phyloP scores from a whole-genome alignment of 257 asterid species.

The Hygrophila difformis region DNA sequence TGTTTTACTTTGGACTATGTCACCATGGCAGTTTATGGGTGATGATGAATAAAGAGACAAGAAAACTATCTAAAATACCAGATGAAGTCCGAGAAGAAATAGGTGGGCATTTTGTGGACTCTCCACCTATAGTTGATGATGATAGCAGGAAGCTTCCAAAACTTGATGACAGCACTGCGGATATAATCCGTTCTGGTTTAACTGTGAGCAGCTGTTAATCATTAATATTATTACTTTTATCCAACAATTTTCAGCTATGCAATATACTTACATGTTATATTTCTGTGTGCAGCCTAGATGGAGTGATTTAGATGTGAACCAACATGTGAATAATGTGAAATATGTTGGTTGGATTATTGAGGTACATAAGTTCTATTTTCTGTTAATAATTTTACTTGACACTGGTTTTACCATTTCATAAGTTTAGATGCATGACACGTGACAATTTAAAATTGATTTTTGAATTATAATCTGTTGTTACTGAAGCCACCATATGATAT shows the following conservation, averaged over 20 bases:
- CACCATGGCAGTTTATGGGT: slow-evolving; percentile 61
- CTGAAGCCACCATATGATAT: no score
- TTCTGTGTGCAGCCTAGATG: slow-evolving; percentile 67
- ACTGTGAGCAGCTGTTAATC: slow-evolving; percentile 38
- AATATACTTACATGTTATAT: slow-evolving; percentile 6
- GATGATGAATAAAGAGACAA: slow-evolving; percentile 96
- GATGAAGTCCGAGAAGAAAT: slow-evolving; percentile 92
- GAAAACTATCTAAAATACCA: slow-evolving; percentile 83
- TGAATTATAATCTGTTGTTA: no score
- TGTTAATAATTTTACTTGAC: no score
- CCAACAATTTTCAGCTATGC: background rate
- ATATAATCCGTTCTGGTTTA: slow-evolving; percentile 57
- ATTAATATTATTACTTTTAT: background rate
- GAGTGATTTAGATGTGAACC: slow-evolving; percentile 89
- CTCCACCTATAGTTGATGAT: slow-evolving; percentile 78
- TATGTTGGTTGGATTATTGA: slow-evolving; percentile 96
- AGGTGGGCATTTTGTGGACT: slow-evolving; percentile 65
- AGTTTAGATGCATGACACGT: no score
- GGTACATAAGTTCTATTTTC: no score
- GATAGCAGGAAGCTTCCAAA: slow-evolving; percentile 77
- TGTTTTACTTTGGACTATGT: slow-evolving; percentile 1
- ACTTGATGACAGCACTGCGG: slow-evolving; percentile 70
- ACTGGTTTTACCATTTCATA: no score
- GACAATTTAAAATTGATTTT: no score
- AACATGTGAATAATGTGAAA: slow-evolving; percentile 94